Evolutionary conservation across 2,329 filamentous ascomycete species (phyloP), one percentile per base, ranked within the genome.

Genomic region (Ilyonectria sp.): DNA sequence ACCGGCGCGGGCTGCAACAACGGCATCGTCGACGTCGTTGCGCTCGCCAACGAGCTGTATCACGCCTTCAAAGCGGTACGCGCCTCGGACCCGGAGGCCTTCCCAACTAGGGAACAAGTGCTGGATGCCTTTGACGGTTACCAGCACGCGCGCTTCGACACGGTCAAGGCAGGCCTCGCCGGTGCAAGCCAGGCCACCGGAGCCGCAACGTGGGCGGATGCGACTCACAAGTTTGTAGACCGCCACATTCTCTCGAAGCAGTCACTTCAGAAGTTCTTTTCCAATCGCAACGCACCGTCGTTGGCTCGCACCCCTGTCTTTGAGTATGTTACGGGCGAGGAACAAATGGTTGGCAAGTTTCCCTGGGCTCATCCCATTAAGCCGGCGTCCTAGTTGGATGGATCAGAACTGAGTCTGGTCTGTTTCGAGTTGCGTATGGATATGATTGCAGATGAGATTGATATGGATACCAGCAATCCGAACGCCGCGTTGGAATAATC

Each of bases 1-100:
- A 65, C 76, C 1, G 79, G 77, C 0, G 69, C 75, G 6, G 79
- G 79, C 1, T 71, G 76, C 26, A 80, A 81, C 63, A 62, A 62
- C 9, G 61, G 60, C n/a, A 61, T 65, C 52, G 50, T 56, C 37
- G 63, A 65, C 33, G 50, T 61, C 4, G 63, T 65, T 1, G 49
- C 47, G 9, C 43, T 65, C 1, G 40, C 47, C 57, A 65, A 61
- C 35, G 35, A 40, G 35, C 13, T 17, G 35, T 40, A 40, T 17
- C 35, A 40, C 55, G 60, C 2, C 53, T 64, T 29, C 69, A 68
- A 0, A 7, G 70, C 0, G 63, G 69, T 26, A 26, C 74, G 1
- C 70, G 70, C 1, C 54, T 74, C 19, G 47, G 50, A 0, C 54
- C 67, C 46, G 65, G 63, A 6, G 55, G 73, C 7, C 11, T 10